Evolutionary conservation across 257 asterid species (phyloP), one percentile per base, ranked within the genome.

Genomic region (Nicotiana tabacum): DNA sequence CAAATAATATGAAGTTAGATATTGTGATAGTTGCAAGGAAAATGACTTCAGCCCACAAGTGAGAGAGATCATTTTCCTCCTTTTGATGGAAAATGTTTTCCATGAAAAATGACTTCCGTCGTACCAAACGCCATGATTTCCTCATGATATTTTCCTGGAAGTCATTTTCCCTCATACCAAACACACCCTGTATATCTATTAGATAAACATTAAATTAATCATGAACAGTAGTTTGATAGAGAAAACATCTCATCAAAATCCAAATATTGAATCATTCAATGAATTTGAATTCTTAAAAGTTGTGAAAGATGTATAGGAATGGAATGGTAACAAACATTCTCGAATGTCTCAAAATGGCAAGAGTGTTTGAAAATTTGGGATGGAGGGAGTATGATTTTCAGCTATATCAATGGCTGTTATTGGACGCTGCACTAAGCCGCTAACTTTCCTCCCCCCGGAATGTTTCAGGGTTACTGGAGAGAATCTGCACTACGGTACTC

Each of bases 401-500:
- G 43, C 60, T 48, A 24, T 74, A 27, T 74, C 4, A 58, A 24
- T 46, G 24, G 78, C 37, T 74, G 5, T 74, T 18, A 46, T 72
- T 11, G 46, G 78, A 21, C 24, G 16, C 24, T 46, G 3, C 61
- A 46, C 79, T 39, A 39, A 39, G 9, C 48, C 48, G 2, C 11
- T 7, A 39, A 39, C 46, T 6, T 9, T 9, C 48, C 48, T 9
- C 48, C 48, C 10, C 48, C 11, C 8, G 11, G 15, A 68, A 85
- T 62, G 70, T 90, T 82, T 83, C 97, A 96, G 99, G 95, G 82
- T 96, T 86, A 87, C 96, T 65, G 98, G 99, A 84, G 92, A 87
- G 85, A 94, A 94, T 89, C 90, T 81, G 80, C 85, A 82, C 66
- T 90, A 88, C 64, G 97, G 98, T 83, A 92, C 97, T 77, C 99